Evolutionary conservation across 2,329 filamentous ascomycete genomes (phyloP).

Genomic region (Fusarium scirpi): DNA sequence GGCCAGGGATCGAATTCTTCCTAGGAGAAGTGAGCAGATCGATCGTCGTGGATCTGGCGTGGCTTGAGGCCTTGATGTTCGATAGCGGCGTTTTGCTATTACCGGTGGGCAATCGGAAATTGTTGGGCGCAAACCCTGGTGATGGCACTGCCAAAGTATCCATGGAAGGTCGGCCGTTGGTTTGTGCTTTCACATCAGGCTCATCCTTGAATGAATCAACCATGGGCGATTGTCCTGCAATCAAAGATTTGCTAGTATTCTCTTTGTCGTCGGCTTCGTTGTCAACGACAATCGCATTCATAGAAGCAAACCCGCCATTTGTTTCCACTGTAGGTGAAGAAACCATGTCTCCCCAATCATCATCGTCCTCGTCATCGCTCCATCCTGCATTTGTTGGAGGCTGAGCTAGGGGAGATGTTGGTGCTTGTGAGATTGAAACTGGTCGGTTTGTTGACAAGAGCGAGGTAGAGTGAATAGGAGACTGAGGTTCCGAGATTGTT

Average conservation of each 20-base stretch:
- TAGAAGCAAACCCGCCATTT: constrained; percentile 36
- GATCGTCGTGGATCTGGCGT: constrained; percentile 38
- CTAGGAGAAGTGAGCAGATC: constrained; percentile 20
- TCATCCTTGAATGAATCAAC: constrained; percentile 10
- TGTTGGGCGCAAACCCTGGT: constrained; percentile 6
- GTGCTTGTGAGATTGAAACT: constrained; percentile 32
- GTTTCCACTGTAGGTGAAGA: constrained; percentile 47
- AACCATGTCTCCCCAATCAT: constrained; percentile 73
- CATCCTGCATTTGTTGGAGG: constrained; percentile 36
- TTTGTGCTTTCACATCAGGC: background rate
- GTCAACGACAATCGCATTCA: constrained; percentile 29
- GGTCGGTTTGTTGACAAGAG: constrained; percentile 30
- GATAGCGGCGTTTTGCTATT: background rate
- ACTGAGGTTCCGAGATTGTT: constrained; percentile 23
- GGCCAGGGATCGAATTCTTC: constrained; percentile 21
- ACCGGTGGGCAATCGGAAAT: background rate
- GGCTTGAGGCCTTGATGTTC: constrained; percentile 9
- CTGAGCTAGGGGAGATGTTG: constrained; percentile 41
- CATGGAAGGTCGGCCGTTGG: constrained; percentile 23
- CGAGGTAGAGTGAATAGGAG: constrained; percentile 17
- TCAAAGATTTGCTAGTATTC: constrained; percentile 18
- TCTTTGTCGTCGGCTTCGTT: constrained; percentile 1
- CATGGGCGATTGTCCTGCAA: constrained; percentile 10
- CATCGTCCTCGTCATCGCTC: constrained; percentile 57
- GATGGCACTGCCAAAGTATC: constrained; percentile 14